Percentiles rank a stretch among this genome's conserved stretches.
These are phyloP conservation scores for Prosopis cineraria DNA, from an alignment of 306 rosid species.

Conservation along the genomic window DNA sequence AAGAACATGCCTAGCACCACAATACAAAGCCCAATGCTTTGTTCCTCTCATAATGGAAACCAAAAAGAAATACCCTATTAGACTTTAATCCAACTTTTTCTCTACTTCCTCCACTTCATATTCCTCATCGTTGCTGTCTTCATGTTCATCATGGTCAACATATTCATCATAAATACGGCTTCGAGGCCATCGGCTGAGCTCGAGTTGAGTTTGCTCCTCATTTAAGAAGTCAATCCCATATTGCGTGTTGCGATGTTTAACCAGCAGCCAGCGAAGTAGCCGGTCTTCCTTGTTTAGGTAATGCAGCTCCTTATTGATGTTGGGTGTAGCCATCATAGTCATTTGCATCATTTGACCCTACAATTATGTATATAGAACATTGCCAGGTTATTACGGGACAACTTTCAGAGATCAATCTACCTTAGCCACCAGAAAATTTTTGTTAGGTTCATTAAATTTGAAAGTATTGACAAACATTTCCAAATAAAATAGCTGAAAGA, in stretches of 20 bases:
- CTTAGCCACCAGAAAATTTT: neutral
- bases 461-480: neutral
- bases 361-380: slow-evolving; percentile 27
- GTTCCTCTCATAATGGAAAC: slow-evolving; percentile 14
- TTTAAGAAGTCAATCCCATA: slow-evolving; percentile 50
- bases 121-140: slow-evolving; percentile 31
- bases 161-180: slow-evolving; percentile 17
- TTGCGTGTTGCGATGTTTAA: slow-evolving; percentile 60
- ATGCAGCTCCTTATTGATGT: slow-evolving; percentile 87
- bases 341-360: slow-evolving; percentile 91
- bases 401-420: slow-evolving; percentile 2
- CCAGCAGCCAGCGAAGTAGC: slow-evolving; percentile 80
- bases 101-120: slow-evolving; percentile 32
- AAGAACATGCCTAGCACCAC: slow-evolving; percentile 20
- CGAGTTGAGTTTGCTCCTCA: slow-evolving; percentile 48
- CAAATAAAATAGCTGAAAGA: neutral
- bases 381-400: neutral
- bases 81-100: neutral
- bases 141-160: neutral
- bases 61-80: slow-evolving; percentile 3
- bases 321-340: slow-evolving; percentile 94
- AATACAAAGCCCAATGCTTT: neutral
- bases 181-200: slow-evolving; percentile 29
- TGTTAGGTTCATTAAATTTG: neutral
- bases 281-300: slow-evolving; percentile 95